These are phyloP conservation scores for Aspergillus sp. DNA, from an alignment of 2,329 filamentous ascomycete species.

Conservation along the genomic window DNA sequence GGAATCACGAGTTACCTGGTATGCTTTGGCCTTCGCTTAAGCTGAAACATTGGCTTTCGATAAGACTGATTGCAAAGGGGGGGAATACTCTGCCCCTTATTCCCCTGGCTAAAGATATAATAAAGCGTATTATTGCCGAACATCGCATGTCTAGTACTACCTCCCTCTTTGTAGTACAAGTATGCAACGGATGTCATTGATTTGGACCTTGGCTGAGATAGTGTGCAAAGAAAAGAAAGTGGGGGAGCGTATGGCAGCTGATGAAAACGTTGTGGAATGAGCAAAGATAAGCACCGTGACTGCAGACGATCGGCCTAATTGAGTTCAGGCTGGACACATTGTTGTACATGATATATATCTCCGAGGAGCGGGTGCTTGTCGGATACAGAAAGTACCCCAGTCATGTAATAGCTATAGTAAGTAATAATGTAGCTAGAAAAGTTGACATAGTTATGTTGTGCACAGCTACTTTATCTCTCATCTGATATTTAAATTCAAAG, in stretches of 20 bases:
- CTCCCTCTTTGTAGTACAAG: not conserved
- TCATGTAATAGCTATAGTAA: no score
- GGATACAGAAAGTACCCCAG: no score
- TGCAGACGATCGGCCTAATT: not conserved
- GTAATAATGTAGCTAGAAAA: not conserved
- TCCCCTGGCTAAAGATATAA: not conserved
- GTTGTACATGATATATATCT: not conserved
- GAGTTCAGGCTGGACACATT: not conserved
- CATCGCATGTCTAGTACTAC: not conserved
- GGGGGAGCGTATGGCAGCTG: not conserved
- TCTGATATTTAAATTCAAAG: not conserved
- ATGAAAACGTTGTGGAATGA: not conserved
- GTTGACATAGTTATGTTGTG: not conserved
- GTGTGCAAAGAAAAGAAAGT: not conserved
- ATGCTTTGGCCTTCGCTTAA: not conserved
- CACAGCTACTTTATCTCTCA: not conserved
- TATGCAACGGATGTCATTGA: conserved; percentile 1
- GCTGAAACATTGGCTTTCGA: not conserved
- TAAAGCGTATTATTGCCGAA: no score
- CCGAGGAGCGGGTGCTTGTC: not conserved
- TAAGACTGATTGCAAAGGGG: not conserved
- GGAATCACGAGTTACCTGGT: not conserved
- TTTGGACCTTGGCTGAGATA: not conserved
- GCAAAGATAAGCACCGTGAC: not conserved
- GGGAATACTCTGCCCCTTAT: not conserved